Base-by-base conservation (phyloP, 2,329 filamentous ascomycete genomes). In the Pseudogymnoascus sp. region DNA sequence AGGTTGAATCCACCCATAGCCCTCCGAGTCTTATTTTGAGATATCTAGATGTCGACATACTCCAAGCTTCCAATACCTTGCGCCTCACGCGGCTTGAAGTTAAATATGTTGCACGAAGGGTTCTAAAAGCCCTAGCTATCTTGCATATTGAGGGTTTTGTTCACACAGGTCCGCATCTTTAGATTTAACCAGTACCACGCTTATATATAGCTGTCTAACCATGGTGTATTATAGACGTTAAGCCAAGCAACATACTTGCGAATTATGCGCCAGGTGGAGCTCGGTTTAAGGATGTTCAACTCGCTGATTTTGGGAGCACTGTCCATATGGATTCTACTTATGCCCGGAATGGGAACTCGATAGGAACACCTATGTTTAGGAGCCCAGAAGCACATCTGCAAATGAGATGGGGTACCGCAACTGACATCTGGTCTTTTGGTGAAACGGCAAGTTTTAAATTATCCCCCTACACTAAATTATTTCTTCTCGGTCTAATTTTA, bases 381-480 rank as follows among this genome's bases (percentile, higher is more conserved):
- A 77, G 75, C 61, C 74, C 74, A 62, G 73, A 77, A 67, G 69
- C 72, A 8, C 66, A 70, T 62, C 60, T 75, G 21, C 64, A 70
- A 38, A 63, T 74, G 42, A 69, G 66, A 59, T 77, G 28, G 74
- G 74, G 75, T 73, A 49, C 73, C 71, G 40, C 75, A 21, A 72
- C 73, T 46, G 75, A 77, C 62, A 76, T 77, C 65, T 77, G 74
- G 74, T 77, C 75, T 46, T 75, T 76, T 64, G 73, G 75, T 42
- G 66, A 73, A 56, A 72, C 72, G 65, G 74, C 73, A 68, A 63
- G 72, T 72, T 16, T 38, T 42, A 49, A 60, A 59, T 59, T 59
- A 31, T 36, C 59, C 60, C 34, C 38, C 12, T 53, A 9, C 40
- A 23, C 34, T 40, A 8, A 42, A 11, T 43, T 25, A 62, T 38